Conservation (phyloP, 2,329 filamentous ascomycete genomes). For the Colletotrichum agaves region DNA sequence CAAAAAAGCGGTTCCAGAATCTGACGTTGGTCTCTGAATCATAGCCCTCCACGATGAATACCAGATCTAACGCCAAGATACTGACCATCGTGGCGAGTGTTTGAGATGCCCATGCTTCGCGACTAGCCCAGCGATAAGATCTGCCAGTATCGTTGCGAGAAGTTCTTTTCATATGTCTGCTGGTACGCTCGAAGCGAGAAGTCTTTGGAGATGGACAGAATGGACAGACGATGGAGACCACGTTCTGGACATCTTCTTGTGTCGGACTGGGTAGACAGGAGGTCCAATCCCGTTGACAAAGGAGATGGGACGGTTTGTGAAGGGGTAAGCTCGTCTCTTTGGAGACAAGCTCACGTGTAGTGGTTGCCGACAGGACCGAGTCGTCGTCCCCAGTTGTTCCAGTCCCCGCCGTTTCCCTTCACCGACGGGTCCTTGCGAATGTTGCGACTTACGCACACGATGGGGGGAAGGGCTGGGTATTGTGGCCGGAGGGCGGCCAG, state of each 20-base stretch:
- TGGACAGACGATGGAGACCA: not conserved
- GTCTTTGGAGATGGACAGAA: conserved; percentile 5
- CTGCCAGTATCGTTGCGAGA: conserved; percentile 18
- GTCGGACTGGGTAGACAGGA: conserved; percentile 25
- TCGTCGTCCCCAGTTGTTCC: conserved; percentile 30
- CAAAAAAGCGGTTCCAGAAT: not conserved
- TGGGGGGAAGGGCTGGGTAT: conserved; percentile 18
- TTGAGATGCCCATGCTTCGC: conserved; percentile 35
- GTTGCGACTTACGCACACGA: conserved; percentile 35
- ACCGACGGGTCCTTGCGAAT: conserved; percentile 27
- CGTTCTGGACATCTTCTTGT: conserved; percentile 19
- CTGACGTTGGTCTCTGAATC: not conserved
- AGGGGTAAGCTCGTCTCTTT: conserved; percentile 31
- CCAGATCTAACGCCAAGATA: conserved; percentile 20
- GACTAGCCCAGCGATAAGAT: conserved; percentile 24
- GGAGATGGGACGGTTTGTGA: conserved; percentile 33
- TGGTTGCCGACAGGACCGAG: conserved; percentile 35
- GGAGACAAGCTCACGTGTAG: conserved; percentile 33
- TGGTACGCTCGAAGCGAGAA: conserved; percentile 13
- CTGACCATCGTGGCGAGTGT: conserved; percentile 25
- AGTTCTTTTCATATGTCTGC: not conserved
- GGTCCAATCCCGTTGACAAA: conserved; percentile 13
- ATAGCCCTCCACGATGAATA: no score
- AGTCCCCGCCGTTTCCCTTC: conserved; percentile 34
- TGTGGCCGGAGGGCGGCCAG: conserved; percentile 28